Evolutionary conservation across 768 basidiomycete genomes (phyloP).

Genomic region (Russula brevipes): DNA sequence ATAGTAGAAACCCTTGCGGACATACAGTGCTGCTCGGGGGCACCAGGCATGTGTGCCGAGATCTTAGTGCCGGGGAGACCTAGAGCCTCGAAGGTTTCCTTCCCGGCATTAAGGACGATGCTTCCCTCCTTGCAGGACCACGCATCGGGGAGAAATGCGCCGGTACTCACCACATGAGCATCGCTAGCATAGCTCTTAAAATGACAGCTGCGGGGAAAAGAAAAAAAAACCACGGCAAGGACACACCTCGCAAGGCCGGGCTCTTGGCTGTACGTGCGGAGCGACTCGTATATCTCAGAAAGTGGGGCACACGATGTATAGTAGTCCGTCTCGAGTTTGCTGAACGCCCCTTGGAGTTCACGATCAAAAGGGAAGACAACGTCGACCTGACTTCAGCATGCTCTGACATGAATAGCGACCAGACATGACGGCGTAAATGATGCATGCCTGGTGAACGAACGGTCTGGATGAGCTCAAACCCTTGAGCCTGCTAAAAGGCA

Average conservation of each 20-base stretch:
- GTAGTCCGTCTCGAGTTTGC: constrained; percentile 42
- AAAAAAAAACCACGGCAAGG: constrained; percentile 27
- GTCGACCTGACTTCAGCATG: constrained; percentile 46
- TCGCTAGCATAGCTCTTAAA: not conserved
- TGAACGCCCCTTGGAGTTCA: constrained; percentile 38
- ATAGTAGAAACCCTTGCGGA: constrained; percentile 36
- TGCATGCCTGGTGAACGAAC: constrained; percentile 24
- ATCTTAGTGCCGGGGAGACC: constrained; percentile 54
- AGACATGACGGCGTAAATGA: not conserved
- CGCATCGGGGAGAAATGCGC: constrained; percentile 39
- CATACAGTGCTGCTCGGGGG: constrained; percentile 34
- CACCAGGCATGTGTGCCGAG: constrained; percentile 44
- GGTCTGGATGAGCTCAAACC: constrained; percentile 13
- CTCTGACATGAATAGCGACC: not conserved
- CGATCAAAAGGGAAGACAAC: constrained; percentile 49
- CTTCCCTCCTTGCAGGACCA: constrained; percentile 65
- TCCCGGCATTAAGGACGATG: constrained; percentile 51
- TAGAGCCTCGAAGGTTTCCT: constrained; percentile 54
- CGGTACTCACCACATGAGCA: constrained; percentile 26
- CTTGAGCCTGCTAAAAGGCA: constrained; percentile 18
- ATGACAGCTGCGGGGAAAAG: constrained; percentile 1
- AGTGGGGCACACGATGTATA: constrained; percentile 42
- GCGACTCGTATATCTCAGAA: constrained; percentile 38
- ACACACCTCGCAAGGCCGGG: constrained; percentile 18
- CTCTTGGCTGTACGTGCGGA: constrained; percentile 32